These are phyloP conservation scores for Phytopythium litorale DNA, from an alignment of 352 stramenopile species.

Conservation along the genomic window DNA sequence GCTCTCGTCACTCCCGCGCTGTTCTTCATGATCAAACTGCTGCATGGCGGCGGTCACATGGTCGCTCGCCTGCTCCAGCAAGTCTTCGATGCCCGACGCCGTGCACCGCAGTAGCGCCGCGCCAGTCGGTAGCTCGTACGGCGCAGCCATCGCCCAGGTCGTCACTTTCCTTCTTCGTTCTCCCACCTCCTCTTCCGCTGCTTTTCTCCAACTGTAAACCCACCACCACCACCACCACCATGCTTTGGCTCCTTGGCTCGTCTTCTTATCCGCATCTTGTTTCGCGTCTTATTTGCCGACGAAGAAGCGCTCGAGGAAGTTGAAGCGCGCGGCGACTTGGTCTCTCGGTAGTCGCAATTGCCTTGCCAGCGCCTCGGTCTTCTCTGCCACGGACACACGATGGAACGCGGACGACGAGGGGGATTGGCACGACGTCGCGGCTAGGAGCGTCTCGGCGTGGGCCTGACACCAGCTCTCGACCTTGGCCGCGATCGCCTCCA, in stretches of 20 bases:
- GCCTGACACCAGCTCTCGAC: constrained; percentile 53
- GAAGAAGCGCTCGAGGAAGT: constrained; percentile 45
- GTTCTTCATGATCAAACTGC: neutral
- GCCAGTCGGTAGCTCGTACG: neutral
- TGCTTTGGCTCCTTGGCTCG: neutral
- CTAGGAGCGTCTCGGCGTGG: constrained; percentile 35
- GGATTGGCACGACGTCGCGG: constrained; percentile 11
- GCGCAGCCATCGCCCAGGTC: neutral
- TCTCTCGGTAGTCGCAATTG: constrained; percentile 52
- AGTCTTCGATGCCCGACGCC: neutral
- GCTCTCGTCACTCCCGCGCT: neutral
- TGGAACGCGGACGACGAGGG: constrained; percentile 14
- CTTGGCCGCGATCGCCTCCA: constrained; percentile 45
- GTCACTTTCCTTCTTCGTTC: neutral
- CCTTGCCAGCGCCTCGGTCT: constrained; percentile 34
- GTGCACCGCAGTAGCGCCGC: neutral
- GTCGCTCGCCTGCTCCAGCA: constrained; percentile 4
- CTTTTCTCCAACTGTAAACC: neutral
- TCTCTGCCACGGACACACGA: constrained; percentile 19
- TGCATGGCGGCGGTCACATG: constrained; percentile 3
- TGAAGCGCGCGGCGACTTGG: constrained; percentile 47
- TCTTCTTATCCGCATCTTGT: neutral
- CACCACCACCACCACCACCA: too few species aligned
- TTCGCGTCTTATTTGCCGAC: constrained; percentile 6
- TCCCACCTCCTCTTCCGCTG: neutral